Percentiles rank a stretch among this genome's conserved stretches.
Conservation (phyloP, 139 green algal species). For the Trebouxia sp. region DNA sequence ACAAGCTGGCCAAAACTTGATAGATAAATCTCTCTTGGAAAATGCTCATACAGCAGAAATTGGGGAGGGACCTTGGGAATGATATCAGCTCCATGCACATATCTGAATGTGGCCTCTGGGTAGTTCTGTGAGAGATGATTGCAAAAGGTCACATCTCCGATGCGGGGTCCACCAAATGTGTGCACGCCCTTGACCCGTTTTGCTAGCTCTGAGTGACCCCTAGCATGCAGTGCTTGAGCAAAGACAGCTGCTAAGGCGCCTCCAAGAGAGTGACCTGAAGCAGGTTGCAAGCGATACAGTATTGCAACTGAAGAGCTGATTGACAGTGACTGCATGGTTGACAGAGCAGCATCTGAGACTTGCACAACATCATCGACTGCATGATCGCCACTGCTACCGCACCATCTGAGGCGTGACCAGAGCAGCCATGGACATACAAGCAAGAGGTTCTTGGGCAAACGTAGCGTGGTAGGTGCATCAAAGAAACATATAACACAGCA, state of each 20-base stretch:
- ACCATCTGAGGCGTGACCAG: no score
- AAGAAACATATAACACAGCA: no score
- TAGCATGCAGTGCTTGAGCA: slow-evolving; percentile 19
- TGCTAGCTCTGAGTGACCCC: slow-evolving; percentile 23
- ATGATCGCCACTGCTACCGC: no score
- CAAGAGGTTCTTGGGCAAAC: no score
- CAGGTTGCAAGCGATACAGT: no score
- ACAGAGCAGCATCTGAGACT: no score
- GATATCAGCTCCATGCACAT: slow-evolving; percentile 35
- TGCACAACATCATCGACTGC: no score
- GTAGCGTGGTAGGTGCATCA: no score
- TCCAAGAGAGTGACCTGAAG: slow-evolving; percentile 37
- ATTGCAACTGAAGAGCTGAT: no score
- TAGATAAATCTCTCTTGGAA: slow-evolving; percentile 27
- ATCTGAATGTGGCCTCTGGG: background rate
- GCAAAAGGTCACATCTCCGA: slow-evolving; percentile 34
- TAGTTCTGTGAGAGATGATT: background rate
- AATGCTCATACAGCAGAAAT: slow-evolving; percentile 27
- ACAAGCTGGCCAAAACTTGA: slow-evolving; percentile 25
- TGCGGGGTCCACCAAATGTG: slow-evolving; percentile 29
- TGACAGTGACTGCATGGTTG: no score
- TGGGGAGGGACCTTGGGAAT: slow-evolving; percentile 8
- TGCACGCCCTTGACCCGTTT: slow-evolving; percentile 28
- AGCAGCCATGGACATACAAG: no score
- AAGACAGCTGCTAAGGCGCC: slow-evolving; percentile 34